phyloP scores from a whole-genome alignment of 2,329 filamentous ascomycete species.

The Colletotrichum truncatum region DNA sequence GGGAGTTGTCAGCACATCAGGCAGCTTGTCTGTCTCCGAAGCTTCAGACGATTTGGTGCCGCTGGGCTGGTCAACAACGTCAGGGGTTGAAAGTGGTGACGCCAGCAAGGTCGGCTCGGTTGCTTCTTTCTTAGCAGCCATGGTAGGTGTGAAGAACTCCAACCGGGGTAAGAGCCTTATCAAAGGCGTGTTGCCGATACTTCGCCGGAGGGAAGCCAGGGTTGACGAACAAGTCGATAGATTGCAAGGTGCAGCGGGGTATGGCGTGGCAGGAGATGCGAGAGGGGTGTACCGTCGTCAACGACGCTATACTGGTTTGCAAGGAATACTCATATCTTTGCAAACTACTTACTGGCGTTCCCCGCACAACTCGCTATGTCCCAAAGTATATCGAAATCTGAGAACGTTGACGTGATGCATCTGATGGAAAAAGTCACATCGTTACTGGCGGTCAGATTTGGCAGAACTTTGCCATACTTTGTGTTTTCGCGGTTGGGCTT shows the following conservation, averaged over 20 bases:
- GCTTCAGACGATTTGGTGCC: neutral
- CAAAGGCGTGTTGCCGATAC: slow-evolving; percentile 8
- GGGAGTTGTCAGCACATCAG: slow-evolving; percentile 42
- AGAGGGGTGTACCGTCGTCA: neutral
- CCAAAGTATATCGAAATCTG: neutral
- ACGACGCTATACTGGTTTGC: neutral
- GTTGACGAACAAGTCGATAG: neutral
- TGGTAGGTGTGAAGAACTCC: neutral
- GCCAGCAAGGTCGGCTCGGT: neutral
- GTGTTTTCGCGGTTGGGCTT: neutral
- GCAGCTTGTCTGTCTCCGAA: slow-evolving; percentile 1
- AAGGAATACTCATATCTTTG: neutral
- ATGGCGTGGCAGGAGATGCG: neutral
- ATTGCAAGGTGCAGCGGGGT: neutral
- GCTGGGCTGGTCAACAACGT: neutral
- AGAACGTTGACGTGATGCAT: neutral
- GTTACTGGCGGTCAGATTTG: slow-evolving; percentile 17
- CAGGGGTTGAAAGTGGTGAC: neutral
- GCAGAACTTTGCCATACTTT: slow-evolving; percentile 23
- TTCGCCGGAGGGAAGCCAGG: slow-evolving; percentile 21
- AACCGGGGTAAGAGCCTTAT: slow-evolving; percentile 16
- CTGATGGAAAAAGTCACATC: slow-evolving; percentile 14
- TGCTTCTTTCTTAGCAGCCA: neutral
- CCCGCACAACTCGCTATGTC: neutral
- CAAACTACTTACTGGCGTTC: neutral